Percentiles rank a stretch among this genome's conserved stretches.
Evolutionary conservation across 2,329 filamentous ascomycete genomes (phyloP).

Genomic region (Pseudogymnoascus destructans): DNA sequence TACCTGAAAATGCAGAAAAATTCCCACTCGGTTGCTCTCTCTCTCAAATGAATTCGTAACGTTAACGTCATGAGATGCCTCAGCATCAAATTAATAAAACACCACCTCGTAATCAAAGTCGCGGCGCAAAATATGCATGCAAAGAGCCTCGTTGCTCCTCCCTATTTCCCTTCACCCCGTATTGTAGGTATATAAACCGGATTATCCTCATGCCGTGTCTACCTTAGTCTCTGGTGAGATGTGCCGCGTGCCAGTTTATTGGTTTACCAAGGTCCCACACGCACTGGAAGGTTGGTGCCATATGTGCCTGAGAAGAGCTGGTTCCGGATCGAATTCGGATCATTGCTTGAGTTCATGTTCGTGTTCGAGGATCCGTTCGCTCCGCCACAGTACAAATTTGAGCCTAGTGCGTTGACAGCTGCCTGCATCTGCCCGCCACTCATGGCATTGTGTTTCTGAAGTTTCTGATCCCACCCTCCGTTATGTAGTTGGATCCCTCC

Average conservation of each 20-base stretch:
- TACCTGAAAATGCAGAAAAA: neutral
- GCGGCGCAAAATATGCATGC: slow-evolving; percentile 3
- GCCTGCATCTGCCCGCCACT: slow-evolving; percentile 70
- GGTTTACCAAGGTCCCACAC: slow-evolving; percentile 47
- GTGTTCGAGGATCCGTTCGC: slow-evolving; percentile 22
- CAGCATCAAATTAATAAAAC: neutral
- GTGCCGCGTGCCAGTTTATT: neutral
- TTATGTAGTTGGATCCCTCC: slow-evolving; percentile 83
- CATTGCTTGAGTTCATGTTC: slow-evolving; percentile 20
- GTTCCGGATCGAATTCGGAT: slow-evolving; percentile 45
- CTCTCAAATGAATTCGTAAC: slow-evolving; percentile 7
- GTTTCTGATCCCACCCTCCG: slow-evolving; percentile 80
- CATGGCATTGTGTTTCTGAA: slow-evolving; percentile 76
- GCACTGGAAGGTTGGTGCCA: slow-evolving; percentile 38
- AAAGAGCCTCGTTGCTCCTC: neutral
- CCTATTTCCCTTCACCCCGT: neutral
- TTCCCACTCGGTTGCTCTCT: slow-evolving; percentile 5
- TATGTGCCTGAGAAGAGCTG: slow-evolving; percentile 49
- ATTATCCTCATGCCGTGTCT: neutral
- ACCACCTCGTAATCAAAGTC: slow-evolving; percentile 1
- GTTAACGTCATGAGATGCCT: slow-evolving; percentile 7
- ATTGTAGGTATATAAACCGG: neutral
- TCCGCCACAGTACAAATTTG: slow-evolving; percentile 68
- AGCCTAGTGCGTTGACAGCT: slow-evolving; percentile 65
- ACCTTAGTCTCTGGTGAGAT: neutral